Evolutionary conservation across 1,284 basidiomycete species (phyloP), one percentile per base, ranked within the genome.

Genomic region (Porodaedalea pini): DNA sequence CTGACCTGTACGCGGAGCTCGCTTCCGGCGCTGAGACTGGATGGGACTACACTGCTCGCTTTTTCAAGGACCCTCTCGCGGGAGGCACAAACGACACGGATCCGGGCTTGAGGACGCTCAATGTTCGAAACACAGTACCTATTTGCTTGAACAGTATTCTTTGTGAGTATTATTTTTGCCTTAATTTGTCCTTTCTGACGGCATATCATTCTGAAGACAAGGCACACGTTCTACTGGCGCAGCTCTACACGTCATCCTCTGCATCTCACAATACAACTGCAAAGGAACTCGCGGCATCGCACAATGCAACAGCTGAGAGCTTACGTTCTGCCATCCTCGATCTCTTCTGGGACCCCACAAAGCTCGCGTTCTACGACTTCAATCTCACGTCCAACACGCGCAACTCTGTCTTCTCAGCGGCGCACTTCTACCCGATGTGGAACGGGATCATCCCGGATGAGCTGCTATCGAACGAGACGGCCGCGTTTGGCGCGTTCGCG

Each of bases 291-390:
- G 78, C 80, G 2, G 67, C 73, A 2, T 73, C 74, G 40, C 91
- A 94, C 68, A 75, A 71, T n/a, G 65, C 73, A 39, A 76, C 78
- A 10, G 90, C 92, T 0, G 68, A 75, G 0, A 72, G 73, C 3
- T 75, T 92, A 44, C 80, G 81, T 56, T 76, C 71, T 1, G 92
- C 86, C 0, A 83, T 97, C 58, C 73, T 95, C 41, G 94, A 97
- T 68, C 79, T 98, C 11, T 78, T 85, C 70, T 97, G 94, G 94
- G 90, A 96, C 67, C 63, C 82, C 0, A 71, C 73, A 2, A 92
- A 90, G 75, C 76, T 92, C 27, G 91, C 86, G 3, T 96, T 94
- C 74, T 95, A 95, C 69, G 92, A 94, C 70, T 94, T 86, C 71
- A 91, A 92, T 70, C 70, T 85, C 45, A 85, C 81, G 2, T 78